Evolutionary conservation across 2,329 filamentous ascomycete species (phyloP), one percentile per base, ranked within the genome.

Genomic region (Cladosporium austrohemisphaericum): DNA sequence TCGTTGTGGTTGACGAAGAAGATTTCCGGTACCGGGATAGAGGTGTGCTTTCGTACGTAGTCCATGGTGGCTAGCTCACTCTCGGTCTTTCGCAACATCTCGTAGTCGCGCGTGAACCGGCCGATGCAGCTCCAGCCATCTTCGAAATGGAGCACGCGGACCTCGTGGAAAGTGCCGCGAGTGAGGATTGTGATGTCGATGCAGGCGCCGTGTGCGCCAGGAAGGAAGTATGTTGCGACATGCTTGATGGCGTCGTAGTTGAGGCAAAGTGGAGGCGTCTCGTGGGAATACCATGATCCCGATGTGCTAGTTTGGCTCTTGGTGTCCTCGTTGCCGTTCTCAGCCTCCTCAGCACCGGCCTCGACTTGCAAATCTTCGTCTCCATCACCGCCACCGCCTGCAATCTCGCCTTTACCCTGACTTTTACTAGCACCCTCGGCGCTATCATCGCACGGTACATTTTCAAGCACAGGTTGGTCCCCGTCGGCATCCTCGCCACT

Each of bases 111-210:
- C 1, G 49, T 49, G 41, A 55, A 55, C 2, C 55, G 47, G 6
- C 33, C 53, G 13, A 55, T 49, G 37, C 53, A 55, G 13, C n/a
- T 48, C 44, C 52, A 57, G 3, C 52, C 55, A 40, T 58, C 56
- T 13, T 48, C 49, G 32, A 56, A 54, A 11, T 33, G 20, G 2
- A 56, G 37, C 1, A 40, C 10, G 1, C 23, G 13, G 26, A 56
- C 41, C 5, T 53, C 52, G 16, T 54, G 52, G 20, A 28, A 52
- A 2, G 18, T n/a, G 6, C 54, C 54, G 3, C 46, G 29, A 3
- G 5, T 11, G 2, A 51, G 13, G 1, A n/a, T 36, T 5, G 18
- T 31, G 20, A 54, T 22, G 3, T 46, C 14, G n/a, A 38, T 45
- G 20, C 51, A 56, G 4, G 22, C 23, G 0, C 54, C 54, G 40